phyloP scores from a whole-genome alignment of 1,284 basidiomycete genomes.

The Phaffia rhodozyma region DNA sequence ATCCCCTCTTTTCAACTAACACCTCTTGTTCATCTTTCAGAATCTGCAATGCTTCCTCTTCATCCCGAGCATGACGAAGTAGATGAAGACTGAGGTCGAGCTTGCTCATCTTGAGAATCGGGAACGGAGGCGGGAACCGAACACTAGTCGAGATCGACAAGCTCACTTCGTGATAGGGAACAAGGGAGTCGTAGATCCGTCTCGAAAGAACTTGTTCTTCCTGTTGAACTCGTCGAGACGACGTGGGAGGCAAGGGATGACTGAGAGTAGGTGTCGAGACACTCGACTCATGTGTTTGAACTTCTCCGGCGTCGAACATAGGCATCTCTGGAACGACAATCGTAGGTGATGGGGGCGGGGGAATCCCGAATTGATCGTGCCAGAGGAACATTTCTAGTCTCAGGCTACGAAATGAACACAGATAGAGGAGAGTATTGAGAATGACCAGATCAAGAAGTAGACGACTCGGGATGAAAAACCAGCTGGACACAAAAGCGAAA shows the following conservation, averaged over 20 bases:
- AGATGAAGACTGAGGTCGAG: conserved; percentile 59
- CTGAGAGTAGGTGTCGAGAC: conserved; percentile 7
- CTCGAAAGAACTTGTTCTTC: conserved; percentile 10
- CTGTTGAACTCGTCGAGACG: not conserved
- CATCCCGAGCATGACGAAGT: conserved; percentile 63
- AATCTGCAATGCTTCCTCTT: conserved; percentile 54
- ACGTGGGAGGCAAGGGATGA: not conserved
- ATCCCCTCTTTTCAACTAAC: too few species aligned
- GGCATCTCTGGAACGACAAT: conserved; percentile 4
- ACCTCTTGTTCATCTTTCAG: conserved; percentile 54
- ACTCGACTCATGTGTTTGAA: not conserved
- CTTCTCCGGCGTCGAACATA: conserved; percentile 19
- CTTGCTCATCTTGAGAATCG: conserved; percentile 72
- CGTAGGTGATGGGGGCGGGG: conserved; percentile 35
- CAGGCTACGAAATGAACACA: conserved; percentile 48
- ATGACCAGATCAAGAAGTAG: too few species aligned
- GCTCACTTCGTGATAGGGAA: conserved; percentile 69
- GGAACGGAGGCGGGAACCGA: conserved; percentile 77
- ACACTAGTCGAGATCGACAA: conserved; percentile 84
- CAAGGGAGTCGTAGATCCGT: conserved; percentile 54
- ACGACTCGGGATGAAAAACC: too few species aligned
- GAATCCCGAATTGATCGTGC: conserved; percentile 79
- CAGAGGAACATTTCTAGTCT: conserved; percentile 90
- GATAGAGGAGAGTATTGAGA: too few species aligned
- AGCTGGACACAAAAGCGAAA: too few species aligned